Base-by-base conservation (phyloP, 225 moss, liverwort and hornwort species). In the Neckera pumila region DNA sequence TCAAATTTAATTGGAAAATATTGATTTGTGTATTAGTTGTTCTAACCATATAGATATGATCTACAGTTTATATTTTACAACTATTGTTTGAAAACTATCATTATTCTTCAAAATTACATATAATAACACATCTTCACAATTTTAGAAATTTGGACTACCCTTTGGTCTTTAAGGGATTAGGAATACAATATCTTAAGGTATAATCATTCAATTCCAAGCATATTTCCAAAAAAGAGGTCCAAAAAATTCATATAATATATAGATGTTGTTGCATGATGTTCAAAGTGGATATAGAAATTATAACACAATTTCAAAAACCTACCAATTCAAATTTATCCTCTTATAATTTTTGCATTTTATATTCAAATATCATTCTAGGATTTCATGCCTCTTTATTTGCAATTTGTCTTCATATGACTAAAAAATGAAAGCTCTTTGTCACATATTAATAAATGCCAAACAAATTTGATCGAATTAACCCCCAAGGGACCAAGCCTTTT, bases 391-490 rank as follows among this genome's bases (percentile, higher is more conserved):
- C 12, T 75, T 28, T 18, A 12, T 20, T 75, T 31, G 11, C 7
- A 49, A 33, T 20, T 20, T 75, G 2, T 20, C 33, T 51, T 75
- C 8, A 20, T 51, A 49, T 20, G 7, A 49, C 51, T 33, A 5
- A 33, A 75, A 20, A 51, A 4, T 31, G 8, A 33, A 2, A 72
- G 6, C 2, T 33, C 2, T 0, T 1, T 0, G 0, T 53, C 0
- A 21, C 8, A 53, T 3, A 51, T 34, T 53, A 76, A n/a, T n/a
- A n/a, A n/a, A n/a, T n/a, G n/a, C n/a, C n/a, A n/a, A n/a, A n/a
- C n/a, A n/a, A n/a, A n/a, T n/a, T n/a, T n/a, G n/a, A n/a, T n/a
- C n/a, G n/a, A n/a, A n/a, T n/a, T n/a, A n/a, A n/a, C n/a, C n/a
- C n/a, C n/a, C n/a, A n/a, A n/a, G n/a, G n/a, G n/a, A n/a, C n/a